These are phyloP conservation scores for Apophysomyces elegans DNA, from an alignment of 371 early-diverging fungal species.

Conservation along the genomic window DNA sequence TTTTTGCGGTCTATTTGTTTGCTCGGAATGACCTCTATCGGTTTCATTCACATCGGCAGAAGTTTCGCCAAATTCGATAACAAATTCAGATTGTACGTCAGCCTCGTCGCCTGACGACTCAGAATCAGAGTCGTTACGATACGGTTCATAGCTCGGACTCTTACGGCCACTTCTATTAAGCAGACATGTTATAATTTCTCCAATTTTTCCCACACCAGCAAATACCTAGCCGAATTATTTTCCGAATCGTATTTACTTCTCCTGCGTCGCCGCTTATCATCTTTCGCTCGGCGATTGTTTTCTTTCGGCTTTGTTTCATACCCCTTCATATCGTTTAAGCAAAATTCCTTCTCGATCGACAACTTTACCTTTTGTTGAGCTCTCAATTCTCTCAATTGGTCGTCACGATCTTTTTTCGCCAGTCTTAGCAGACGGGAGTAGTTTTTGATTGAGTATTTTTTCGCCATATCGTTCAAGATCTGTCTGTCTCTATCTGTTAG, in stretches of 20 bases:
- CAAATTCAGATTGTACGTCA: slow-evolving; percentile 25
- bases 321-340: not conserved
- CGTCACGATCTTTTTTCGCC: slow-evolving; percentile 51
- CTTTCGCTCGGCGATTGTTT: slow-evolving; percentile 6
- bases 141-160: slow-evolving; percentile 47
- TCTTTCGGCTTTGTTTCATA: slow-evolving; percentile 19
- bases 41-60: slow-evolving; percentile 1
- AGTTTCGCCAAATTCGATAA: slow-evolving; percentile 39
- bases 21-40: not conserved
- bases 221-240: slow-evolving; percentile 13
- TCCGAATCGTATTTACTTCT: slow-evolving; percentile 13
- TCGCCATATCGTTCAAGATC: slow-evolving; percentile 47
- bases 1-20: not conserved
- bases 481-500: slow-evolving; percentile 45
- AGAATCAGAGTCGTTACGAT: slow-evolving; percentile 32
- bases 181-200: not conserved
- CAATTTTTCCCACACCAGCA: not conserved
- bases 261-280: slow-evolving; percentile 17
- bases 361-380: slow-evolving; percentile 21
- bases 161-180: slow-evolving; percentile 29
- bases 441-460: slow-evolving; percentile 47
- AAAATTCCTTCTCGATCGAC: not conserved
- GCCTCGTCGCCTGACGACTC: slow-evolving; percentile 32
- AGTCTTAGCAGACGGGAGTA: slow-evolving; percentile 46
- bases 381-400: slow-evolving; percentile 39